A percentile compares a stretch with the other conserved stretches of the same genome.
phyloP scores from a whole-genome alignment of 2,329 filamentous ascomycete genomes.

The Diaporthe sp. region DNA sequence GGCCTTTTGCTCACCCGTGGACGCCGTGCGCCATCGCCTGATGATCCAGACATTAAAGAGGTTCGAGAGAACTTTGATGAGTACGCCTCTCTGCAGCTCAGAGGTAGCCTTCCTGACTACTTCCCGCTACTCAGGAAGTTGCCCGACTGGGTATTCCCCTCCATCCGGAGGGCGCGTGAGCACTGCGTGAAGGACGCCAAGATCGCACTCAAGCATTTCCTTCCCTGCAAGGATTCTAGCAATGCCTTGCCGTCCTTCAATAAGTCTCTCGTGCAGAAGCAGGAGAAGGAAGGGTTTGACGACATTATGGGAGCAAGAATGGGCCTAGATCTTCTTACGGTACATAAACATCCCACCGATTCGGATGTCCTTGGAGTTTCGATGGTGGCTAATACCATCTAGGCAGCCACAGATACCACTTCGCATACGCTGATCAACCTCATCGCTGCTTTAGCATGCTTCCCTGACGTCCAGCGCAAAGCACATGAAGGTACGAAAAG shows the following conservation, averaged over 20 bases:
- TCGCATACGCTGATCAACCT: background rate
- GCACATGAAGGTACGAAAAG: background rate
- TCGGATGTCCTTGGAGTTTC: background rate
- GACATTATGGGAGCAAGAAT: background rate
- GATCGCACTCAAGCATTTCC: conserved; percentile 1
- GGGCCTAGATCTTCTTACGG: background rate
- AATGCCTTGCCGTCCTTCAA: background rate
- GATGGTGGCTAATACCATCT: background rate
- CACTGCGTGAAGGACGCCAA: conserved; percentile 1
- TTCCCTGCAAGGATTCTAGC: background rate
- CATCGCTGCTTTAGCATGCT: background rate
- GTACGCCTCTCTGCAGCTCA: background rate
- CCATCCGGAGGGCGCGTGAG: background rate
- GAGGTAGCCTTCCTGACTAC: background rate
- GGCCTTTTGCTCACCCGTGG: background rate
- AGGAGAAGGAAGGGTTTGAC: background rate
- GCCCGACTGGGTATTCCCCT: background rate
- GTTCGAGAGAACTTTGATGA: background rate
- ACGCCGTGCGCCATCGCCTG: background rate
- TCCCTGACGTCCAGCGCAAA: background rate
- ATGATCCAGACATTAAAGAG: background rate
- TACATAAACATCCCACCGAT: background rate
- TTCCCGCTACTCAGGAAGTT: background rate
- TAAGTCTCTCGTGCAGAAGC: background rate
- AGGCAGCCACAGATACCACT: background rate